Base-by-base conservation (phyloP, 2,329 filamentous ascomycete genomes). In the Macrophomina phaseolina region DNA sequence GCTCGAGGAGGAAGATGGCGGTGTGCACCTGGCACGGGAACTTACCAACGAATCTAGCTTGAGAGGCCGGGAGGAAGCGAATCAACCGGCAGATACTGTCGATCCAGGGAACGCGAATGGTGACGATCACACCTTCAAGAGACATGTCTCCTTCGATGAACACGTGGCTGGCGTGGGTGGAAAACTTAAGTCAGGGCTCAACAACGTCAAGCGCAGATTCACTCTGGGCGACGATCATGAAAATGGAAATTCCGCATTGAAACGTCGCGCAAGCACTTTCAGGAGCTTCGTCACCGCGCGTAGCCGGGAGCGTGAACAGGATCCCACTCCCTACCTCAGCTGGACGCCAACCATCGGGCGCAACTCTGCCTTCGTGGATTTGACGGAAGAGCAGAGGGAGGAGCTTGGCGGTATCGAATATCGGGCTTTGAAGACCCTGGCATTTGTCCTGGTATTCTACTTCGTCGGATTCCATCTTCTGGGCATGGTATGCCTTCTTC, bases 381-480 rank as follows among this genome's bases (percentile, higher is more conserved):
- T 99, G 70, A 92, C 91, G 0, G 91, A 97, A 71, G 93, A 95
- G 70, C 93, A 99, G 79, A 88, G 95, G 70, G 94, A 99, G 75
- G 95, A 99, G 78, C 82, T 99, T 2, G 95, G 95, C 11, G 95
- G 95, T 23, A 97, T 99, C 69, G 95, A 99, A 77, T 99, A 99
- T 75, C 90, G 95, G 5, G 92, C 94, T 0, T 78, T 99, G 68
- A 96, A 97, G 77, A 92, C 93, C 2, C 81, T 99, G 56, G 91
- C 92, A 1, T 76, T 92, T 34, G 89, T 98, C 36, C 82, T 98
- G 23, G 84, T 91, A 3, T 75, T 75, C 77, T 99, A 98, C 78
- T 97, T 91, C 74, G 87, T 93, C 75, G 89, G 90, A 0, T 97
- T 97, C 72, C 92, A 93, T 73, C 72, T 94, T 1, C 82, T 97